Conservation (phyloP, 2,329 filamentous ascomycete genomes). For the Fusarium luffae region DNA sequence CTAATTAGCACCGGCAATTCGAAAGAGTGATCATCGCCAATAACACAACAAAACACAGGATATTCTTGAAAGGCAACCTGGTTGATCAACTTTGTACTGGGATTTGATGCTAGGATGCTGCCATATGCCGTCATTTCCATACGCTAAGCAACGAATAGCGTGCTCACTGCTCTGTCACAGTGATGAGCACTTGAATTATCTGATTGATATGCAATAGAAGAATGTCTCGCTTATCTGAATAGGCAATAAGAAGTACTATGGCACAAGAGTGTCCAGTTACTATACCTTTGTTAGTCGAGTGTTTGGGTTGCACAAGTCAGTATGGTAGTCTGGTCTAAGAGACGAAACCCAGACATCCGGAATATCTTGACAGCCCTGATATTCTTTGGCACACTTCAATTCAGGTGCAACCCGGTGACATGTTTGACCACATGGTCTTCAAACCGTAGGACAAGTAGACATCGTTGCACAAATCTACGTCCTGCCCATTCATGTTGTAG, state of each 20-base stretch:
- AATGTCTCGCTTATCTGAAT: background rate
- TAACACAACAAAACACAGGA: background rate
- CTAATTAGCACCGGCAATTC: conserved; percentile 6
- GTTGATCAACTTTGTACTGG: conserved; percentile 1
- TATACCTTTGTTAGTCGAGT: background rate
- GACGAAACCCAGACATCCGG: background rate
- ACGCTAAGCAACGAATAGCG: background rate
- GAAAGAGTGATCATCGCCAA: background rate
- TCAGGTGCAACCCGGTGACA: background rate
- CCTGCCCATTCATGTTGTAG: background rate
- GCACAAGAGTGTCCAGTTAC: background rate
- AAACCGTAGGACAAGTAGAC: background rate
- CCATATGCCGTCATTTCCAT: conserved; percentile 26
- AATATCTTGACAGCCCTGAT: background rate
- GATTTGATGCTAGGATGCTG: conserved; percentile 9
- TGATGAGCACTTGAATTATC: conserved; percentile 4
- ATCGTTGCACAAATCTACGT: background rate
- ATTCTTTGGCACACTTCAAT: background rate
- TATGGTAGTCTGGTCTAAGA: background rate
- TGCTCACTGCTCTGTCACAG: background rate
- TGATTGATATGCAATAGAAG: conserved; percentile 7
- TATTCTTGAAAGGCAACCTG: background rate
- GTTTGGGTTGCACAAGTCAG: background rate
- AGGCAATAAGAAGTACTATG: background rate
- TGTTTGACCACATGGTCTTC: background rate